phyloP scores from a whole-genome alignment of 2,329 filamentous ascomycete genomes.

The Pyrenochaeta sp. region DNA sequence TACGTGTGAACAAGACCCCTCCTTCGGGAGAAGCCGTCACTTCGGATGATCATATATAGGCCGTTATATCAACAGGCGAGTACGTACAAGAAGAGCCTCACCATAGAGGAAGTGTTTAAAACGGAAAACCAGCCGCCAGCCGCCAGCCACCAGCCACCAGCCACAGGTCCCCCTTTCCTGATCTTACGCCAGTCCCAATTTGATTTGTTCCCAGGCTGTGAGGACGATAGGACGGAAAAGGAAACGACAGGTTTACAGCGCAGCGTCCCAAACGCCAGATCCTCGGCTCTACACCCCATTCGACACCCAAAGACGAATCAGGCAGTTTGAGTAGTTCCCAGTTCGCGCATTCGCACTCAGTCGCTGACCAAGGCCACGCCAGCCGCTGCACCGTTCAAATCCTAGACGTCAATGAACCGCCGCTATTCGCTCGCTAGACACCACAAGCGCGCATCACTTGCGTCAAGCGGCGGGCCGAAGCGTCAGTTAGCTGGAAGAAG shows the following conservation, averaged over 20 bases:
- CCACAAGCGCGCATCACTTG: slow-evolving; percentile 33
- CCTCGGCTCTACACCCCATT: slow-evolving; percentile 11
- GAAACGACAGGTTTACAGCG: slow-evolving; percentile 1
- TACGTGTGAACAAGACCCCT: slow-evolving; percentile 5
- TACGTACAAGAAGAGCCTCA: slow-evolving; percentile 9
- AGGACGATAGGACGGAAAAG: slow-evolving; percentile 5
- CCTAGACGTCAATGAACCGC: slow-evolving; percentile 14
- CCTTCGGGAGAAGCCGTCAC: slow-evolving; percentile 4
- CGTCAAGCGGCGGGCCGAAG: slow-evolving; percentile 46
- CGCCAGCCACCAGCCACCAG: neutral
- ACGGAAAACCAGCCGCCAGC: neutral
- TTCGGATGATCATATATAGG: slow-evolving; percentile 17
- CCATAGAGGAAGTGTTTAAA: slow-evolving; percentile 3
- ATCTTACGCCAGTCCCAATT: slow-evolving; percentile 16
- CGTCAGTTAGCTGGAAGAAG: slow-evolving; percentile 40
- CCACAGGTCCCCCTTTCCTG: slow-evolving; percentile 1
- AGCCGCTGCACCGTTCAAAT: slow-evolving; percentile 16
- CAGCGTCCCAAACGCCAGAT: slow-evolving; percentile 4
- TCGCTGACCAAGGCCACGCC: slow-evolving; percentile 21
- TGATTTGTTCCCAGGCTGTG: slow-evolving; percentile 11
- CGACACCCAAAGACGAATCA: slow-evolving; percentile 24
- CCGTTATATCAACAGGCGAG: slow-evolving; percentile 31
- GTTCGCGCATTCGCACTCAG: slow-evolving; percentile 9
- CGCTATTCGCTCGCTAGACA: slow-evolving; percentile 42
- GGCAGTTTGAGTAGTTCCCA: slow-evolving; percentile 9